Conservation (phyloP, 306 rosid genomes). For the Dalbergia cultrata region DNA sequence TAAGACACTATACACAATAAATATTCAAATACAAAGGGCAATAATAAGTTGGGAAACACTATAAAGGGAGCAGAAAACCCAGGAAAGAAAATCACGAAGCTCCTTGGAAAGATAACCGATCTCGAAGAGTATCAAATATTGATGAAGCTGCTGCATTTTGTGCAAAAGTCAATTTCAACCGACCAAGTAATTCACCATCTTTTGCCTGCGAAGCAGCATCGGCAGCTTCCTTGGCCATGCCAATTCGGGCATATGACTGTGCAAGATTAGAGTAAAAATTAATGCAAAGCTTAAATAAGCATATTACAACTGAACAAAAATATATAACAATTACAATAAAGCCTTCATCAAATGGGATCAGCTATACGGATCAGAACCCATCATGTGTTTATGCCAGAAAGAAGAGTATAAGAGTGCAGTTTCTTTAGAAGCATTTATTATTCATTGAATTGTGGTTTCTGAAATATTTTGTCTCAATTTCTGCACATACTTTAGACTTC, state of each 20-base stretch:
- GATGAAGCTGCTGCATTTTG: slow-evolving; percentile 88
- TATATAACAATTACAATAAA: neutral
- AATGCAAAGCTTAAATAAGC: slow-evolving; percentile 30
- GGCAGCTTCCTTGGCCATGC: slow-evolving; percentile 98
- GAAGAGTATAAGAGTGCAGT: neutral
- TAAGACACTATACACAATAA: slow-evolving; percentile 53
- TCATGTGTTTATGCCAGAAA: neutral
- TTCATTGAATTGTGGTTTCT: neutral
- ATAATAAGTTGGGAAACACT: neutral
- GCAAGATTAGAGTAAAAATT: slow-evolving; percentile 33
- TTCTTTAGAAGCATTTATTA: neutral
- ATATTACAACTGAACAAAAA: slow-evolving; percentile 1
- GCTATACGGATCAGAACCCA: neutral
- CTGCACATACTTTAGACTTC: neutral
- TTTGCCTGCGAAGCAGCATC: slow-evolving; percentile 98
- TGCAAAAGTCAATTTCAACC: slow-evolving; percentile 80
- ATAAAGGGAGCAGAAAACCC: neutral
- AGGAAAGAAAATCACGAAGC: slow-evolving; percentile 55
- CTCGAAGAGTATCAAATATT: slow-evolving; percentile 89
- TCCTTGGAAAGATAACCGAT: slow-evolving; percentile 81
- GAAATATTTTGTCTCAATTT: slow-evolving; percentile 1
- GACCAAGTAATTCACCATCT: slow-evolving; percentile 94
- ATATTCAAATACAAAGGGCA: neutral
- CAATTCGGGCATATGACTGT: slow-evolving; percentile 94
- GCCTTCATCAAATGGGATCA: neutral